phyloP scores from a whole-genome alignment of 2,329 filamentous ascomycete genomes.

The Aspergillus tanneri region DNA sequence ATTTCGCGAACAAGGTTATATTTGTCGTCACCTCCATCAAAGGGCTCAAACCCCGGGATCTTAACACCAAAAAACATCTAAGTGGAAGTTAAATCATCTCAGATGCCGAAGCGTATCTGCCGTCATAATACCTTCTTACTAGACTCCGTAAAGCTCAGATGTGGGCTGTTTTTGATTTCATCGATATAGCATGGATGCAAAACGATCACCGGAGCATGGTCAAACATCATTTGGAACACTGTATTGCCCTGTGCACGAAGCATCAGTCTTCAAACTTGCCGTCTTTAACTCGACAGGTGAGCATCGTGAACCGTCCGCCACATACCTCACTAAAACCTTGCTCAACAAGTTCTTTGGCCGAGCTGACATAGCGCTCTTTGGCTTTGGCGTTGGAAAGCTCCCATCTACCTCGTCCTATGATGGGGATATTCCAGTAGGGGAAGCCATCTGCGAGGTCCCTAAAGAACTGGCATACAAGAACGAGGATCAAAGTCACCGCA shows the following conservation, averaged over 20 bases:
- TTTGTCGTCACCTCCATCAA: constrained; percentile 18
- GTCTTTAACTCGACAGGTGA: neutral
- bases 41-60: constrained; percentile 32
- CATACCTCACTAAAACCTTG: constrained; percentile 32
- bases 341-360: constrained; percentile 24
- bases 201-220: constrained; percentile 25
- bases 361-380: constrained; percentile 25
- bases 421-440: constrained; percentile 27
- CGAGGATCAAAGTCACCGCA: constrained; percentile 19
- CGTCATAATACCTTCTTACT: constrained; percentile 19
- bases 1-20: constrained; percentile 21
- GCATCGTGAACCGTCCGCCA: neutral
- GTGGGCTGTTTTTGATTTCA: constrained; percentile 34
- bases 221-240: constrained; percentile 30
- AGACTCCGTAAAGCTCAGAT: constrained; percentile 28
- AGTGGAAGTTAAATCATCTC: constrained; percentile 7
- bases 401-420: constrained; percentile 31
- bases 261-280: neutral
- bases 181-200: constrained; percentile 33
- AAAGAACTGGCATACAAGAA: constrained; percentile 26
- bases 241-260: constrained; percentile 19
- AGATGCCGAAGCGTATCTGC: neutral
- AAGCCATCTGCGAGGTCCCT: constrained; percentile 28
- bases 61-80: constrained; percentile 32
- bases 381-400: constrained; percentile 34